Base-by-base conservation (phyloP, 371 early-diverging fungal genomes). In the Circinella umbellata region DNA sequence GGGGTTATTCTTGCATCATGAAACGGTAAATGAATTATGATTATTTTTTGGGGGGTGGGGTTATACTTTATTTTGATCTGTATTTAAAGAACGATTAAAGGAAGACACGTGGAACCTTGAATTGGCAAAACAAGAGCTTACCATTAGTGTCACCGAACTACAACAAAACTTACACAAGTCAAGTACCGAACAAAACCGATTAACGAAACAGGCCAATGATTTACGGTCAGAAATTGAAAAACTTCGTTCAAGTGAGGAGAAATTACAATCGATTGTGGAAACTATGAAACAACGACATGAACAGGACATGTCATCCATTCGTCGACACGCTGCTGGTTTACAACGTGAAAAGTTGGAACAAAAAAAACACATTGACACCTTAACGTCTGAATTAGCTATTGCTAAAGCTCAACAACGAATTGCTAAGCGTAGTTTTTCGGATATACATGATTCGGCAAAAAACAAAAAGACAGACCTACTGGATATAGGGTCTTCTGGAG, bases 271-370 rank as follows among this genome's bases (percentile, higher is more conserved):
- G 3, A 78, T 86, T 13, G 68, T 91, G 9, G 86, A 85, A 39
- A 76, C 81, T 13, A 75, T 82, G 54, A 91, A 90, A 60, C 71
- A 81, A 15, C 86, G 89, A 27, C 89, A 88, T 62, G 92, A 92
- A 68, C 90, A 91, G 65, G 92, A 92, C 18, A 85, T 89, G 71
- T 59, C 78, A 3, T 72, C 77, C n/a, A 74, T 90, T 70, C 85
- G 92, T 17, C 86, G 85, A 39, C 86, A 84, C 61, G 69, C 77
- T 17, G 81, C 85, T 14, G 76, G 79, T 15, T 69, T 87, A 5
- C 91, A 92, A 69, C 86, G 91, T 36, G 93, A 93, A 15, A 89
- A 89, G 64, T 68, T 79, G 10, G 83, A 86, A 10, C 71, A 89
- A 4, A 46, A 80, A 39, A 86, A 87, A 66, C 83, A 87, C 35